Evolutionary conservation across 306 rosid genomes (phyloP), one percentile per base, ranked within the genome.

Genomic region (Betula pendula): DNA sequence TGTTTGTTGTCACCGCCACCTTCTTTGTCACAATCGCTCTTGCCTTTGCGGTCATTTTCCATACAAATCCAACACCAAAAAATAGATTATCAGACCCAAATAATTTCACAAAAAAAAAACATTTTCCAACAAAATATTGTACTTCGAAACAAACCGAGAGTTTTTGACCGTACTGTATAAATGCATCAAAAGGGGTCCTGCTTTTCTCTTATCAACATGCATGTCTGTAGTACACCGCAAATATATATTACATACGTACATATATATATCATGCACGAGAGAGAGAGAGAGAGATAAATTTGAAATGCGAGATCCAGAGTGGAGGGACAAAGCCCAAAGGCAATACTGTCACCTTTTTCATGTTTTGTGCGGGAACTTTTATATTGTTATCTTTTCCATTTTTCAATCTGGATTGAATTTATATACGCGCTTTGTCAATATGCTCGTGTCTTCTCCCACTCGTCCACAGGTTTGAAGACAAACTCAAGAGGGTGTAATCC

Each of bases 381-480:
- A 48, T 48, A 48, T 48, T 48, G 12, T 45, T 45, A 2, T 45
- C 16, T 3, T 14, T 48, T 70, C 74, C 75, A 76, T 78, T 81
- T 86, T 58, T 70, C 78, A 70, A 76, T 72, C 42, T 38, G 74
- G 65, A 63, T 74, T 75, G 42, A 33, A 3, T 75, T 45, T 63
- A 75, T 71, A 50, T 52, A 63, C 62, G 35, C 19, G 22, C 40
- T 74, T 86, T 90, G 97, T 87, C 97, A 58, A 24, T 79, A 80
- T 82, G 84, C 81, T 80, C 80, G 52, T 81, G 97, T 86, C 91
- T 73, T 45, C 87, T 84, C 87, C 15, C 75, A 70, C 81, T 84
- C 62, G 88, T 82, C 87, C 89, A 78, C 77, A 76, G 58, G 82
- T 79, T 84, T 85, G 27, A 92, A 66, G 92, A 90, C 97, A 87